These are phyloP conservation scores for Cucurbita maxima DNA, from an alignment of 306 rosid genomes.

Conservation along the genomic window DNA sequence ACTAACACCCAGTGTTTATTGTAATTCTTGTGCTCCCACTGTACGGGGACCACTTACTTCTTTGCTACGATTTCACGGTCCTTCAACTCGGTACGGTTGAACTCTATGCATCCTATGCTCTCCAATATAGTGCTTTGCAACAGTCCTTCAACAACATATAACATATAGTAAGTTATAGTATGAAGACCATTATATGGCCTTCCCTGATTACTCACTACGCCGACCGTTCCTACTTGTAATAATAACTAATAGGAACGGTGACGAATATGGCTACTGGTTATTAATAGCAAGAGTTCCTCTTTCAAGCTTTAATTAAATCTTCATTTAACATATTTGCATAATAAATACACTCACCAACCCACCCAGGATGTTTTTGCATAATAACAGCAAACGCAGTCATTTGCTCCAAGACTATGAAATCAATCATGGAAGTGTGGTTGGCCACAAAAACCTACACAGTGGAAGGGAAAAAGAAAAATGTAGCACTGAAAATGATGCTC, in stretches of 20 bases:
- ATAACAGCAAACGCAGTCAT: conserved; percentile 98
- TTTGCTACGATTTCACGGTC: conserved; percentile 90
- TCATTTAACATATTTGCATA: background rate
- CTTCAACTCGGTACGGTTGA: conserved; percentile 81
- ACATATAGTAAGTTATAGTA: conserved; percentile 2
- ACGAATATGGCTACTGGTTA: background rate
- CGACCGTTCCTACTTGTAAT: background rate
- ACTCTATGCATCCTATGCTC: conserved; percentile 92
- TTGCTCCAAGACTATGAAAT: conserved; percentile 90
- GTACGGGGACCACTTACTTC: conserved; percentile 39
- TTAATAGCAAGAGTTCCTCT: background rate
- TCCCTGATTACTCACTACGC: background rate
- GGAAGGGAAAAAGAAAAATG: conserved; percentile 6
- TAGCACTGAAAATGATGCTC: conserved; percentile 3
- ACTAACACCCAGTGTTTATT: background rate
- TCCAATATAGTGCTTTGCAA: conserved; percentile 91
- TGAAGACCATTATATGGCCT: background rate
- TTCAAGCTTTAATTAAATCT: background rate
- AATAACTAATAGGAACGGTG: background rate
- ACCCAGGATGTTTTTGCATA: conserved; percentile 98
- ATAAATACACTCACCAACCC: conserved; percentile 70
- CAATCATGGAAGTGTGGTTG: conserved; percentile 95
- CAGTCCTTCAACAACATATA: conserved; percentile 38
- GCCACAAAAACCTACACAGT: conserved; percentile 81
- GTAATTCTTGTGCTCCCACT: background rate